Conservation (phyloP, 371 early-diverging fungal species). For the Circinella minor region DNA sequence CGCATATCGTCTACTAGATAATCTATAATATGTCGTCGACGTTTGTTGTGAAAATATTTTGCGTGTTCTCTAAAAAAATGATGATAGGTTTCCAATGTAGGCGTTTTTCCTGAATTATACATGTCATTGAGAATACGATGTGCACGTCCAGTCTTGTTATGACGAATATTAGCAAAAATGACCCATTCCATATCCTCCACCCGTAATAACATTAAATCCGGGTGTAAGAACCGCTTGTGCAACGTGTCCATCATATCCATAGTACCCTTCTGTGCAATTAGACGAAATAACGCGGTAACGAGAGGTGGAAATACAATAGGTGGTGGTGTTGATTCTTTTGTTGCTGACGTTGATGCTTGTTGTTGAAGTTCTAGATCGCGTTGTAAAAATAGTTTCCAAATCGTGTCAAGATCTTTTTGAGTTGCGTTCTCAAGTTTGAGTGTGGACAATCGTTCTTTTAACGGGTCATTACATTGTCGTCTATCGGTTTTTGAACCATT, state of each 20-base stretch:
- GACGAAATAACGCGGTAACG: slow-evolving; percentile 8
- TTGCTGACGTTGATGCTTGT: no score
- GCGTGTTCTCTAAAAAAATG: slow-evolving; percentile 19
- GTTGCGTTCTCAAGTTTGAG: slow-evolving; percentile 6
- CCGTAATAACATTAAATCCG: not conserved
- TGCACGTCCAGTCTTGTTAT: slow-evolving; percentile 13
- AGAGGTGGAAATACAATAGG: not conserved
- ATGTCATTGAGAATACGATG: slow-evolving; percentile 14
- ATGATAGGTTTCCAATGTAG: slow-evolving; percentile 13
- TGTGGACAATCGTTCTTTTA: slow-evolving; percentile 12
- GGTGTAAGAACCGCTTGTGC: not conserved
- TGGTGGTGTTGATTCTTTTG: not conserved
- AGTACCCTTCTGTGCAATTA: slow-evolving; percentile 10
- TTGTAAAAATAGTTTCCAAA: slow-evolving; percentile 11
- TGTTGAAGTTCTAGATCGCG: not conserved
- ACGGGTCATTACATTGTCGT: not conserved
- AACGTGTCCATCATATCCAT: slow-evolving; percentile 19
- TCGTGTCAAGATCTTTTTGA: not conserved
- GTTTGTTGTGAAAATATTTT: slow-evolving; percentile 13
- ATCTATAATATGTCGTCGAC: slow-evolving; percentile 10
- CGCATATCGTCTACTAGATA: slow-evolving; percentile 21
- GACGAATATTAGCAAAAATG: slow-evolving; percentile 11
- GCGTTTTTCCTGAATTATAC: slow-evolving; percentile 16
- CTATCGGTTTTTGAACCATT: not conserved
- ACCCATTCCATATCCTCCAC: slow-evolving; percentile 19